A percentile compares a stretch with the other conserved stretches of the same genome.
phyloP scores from a whole-genome alignment of 129 eudicot genomes.

The Logfia minima region DNA sequence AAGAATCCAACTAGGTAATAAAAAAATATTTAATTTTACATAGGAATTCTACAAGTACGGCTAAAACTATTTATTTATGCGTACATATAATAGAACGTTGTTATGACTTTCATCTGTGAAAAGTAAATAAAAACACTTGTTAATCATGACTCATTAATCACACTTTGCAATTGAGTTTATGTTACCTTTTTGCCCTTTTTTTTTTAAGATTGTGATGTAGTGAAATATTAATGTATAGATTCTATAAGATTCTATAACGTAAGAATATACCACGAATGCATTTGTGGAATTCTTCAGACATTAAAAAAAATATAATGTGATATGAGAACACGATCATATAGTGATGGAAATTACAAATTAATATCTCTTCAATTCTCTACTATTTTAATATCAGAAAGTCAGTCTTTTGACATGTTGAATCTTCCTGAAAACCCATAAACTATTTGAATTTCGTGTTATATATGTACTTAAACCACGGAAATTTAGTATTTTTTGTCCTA shows the following conservation, averaged over 20 bases:
- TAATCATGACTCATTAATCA: not conserved
- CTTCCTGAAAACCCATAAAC: too few species aligned
- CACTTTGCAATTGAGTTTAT: not conserved
- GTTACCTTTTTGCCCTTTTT: not conserved
- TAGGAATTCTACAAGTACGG: slow-evolving; percentile 29
- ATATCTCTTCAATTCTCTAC: too few species aligned
- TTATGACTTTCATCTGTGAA: slow-evolving; percentile 6
- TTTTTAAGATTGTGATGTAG: not conserved
- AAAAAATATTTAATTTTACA: slow-evolving; percentile 16
- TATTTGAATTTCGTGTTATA: too few species aligned
- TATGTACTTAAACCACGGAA: too few species aligned
- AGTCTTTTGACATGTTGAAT: too few species aligned
- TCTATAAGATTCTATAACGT: not conserved
- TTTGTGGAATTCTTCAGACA: not conserved
- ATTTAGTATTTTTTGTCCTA: too few species aligned
- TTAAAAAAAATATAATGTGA: too few species aligned
- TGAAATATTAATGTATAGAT: not conserved
- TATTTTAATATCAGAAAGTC: too few species aligned
- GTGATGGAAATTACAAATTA: too few species aligned
- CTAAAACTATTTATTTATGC: not conserved
- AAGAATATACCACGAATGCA: not conserved
- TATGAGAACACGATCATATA: too few species aligned
- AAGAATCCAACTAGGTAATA: not conserved
- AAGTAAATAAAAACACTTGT: slow-evolving; percentile 9
- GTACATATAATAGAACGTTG: not conserved